Conservation (phyloP, 805 yeast genomes). For the Nakazawaea ishiwadae region DNA sequence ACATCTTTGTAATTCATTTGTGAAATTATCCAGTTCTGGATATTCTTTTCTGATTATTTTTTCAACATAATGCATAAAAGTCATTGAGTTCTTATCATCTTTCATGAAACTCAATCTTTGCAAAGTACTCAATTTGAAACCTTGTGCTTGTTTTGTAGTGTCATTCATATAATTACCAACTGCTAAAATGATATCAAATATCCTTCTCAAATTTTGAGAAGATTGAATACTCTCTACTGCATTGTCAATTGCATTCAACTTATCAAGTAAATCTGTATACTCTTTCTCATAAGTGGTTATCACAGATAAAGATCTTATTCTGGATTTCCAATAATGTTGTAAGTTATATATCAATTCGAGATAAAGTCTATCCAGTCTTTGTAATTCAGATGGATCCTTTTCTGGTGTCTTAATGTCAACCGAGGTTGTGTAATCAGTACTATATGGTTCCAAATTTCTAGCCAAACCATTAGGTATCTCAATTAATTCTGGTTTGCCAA, state of each 20-base stretch:
- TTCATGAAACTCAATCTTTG: slow-evolving; percentile 69
- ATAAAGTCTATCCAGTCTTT: slow-evolving; percentile 66
- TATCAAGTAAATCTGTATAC: slow-evolving; percentile 53
- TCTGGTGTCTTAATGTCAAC: slow-evolving; percentile 36
- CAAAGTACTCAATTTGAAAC: slow-evolving; percentile 65
- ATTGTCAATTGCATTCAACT: slow-evolving; percentile 53
- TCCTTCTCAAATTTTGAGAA: slow-evolving; percentile 50
- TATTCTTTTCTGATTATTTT: slow-evolving; percentile 59
- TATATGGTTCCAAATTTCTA: slow-evolving; percentile 59
- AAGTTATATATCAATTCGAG: slow-evolving; percentile 64
- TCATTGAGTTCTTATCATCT: slow-evolving; percentile 62
- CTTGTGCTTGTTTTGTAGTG: slow-evolving; percentile 58
- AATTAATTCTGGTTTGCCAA: slow-evolving; percentile 59
- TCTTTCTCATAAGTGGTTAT: slow-evolving; percentile 59
- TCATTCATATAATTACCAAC: slow-evolving; percentile 83
- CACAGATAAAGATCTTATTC: slow-evolving; percentile 59
- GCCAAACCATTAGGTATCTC: slow-evolving; percentile 54
- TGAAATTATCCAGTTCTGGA: slow-evolving; percentile 57
- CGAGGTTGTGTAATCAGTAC: slow-evolving; percentile 39
- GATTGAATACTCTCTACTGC: slow-evolving; percentile 49
- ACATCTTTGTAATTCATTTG: slow-evolving; percentile 53
- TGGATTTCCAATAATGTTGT: slow-evolving; percentile 65
- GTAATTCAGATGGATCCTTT: slow-evolving; percentile 52
- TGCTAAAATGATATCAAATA: slow-evolving; percentile 62
- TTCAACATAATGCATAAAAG: slow-evolving; percentile 73